A percentile compares a stretch with the other conserved stretches of the same genome.
phyloP scores from a whole-genome alignment of 805 yeast species.

The Metschnikowia corniflorae region DNA sequence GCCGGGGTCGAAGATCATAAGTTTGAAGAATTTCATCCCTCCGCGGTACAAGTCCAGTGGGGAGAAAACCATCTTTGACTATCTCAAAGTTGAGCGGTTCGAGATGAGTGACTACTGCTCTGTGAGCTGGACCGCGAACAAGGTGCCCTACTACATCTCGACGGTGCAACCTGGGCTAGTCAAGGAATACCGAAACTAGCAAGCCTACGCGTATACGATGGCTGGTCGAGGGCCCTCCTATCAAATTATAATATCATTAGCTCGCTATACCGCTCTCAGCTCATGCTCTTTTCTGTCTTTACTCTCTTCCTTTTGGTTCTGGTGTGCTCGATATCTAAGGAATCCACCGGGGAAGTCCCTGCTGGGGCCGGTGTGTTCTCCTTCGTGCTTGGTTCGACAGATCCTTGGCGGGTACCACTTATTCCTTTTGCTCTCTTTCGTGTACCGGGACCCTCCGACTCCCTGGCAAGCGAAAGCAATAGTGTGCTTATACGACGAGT shows the following conservation, averaged over 20 bases:
- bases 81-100: slow-evolving; percentile 56
- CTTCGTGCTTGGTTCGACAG: slow-evolving; percentile 33
- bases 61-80: slow-evolving; percentile 55
- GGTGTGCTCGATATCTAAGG: slow-evolving; percentile 2
- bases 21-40: slow-evolving; percentile 75
- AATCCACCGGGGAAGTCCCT: neutral
- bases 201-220: no score
- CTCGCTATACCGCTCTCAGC: no score
- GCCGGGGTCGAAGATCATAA: slow-evolving; percentile 74
- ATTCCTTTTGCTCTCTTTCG: slow-evolving; percentile 37
- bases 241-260: no score
- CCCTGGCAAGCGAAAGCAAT: slow-evolving; percentile 64
- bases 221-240: no score
- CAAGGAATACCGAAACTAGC: slow-evolving; percentile 33
- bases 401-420: slow-evolving; percentile 26
- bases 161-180: slow-evolving; percentile 50
- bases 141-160: slow-evolving; percentile 74
- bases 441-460: slow-evolving; percentile 55
- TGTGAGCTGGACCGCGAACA: slow-evolving; percentile 89
- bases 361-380: slow-evolving; percentile 14
- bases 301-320: slow-evolving; percentile 9
- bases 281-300: slow-evolving; percentile 1
- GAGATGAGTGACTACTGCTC: slow-evolving; percentile 63
- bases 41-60: slow-evolving; percentile 65
- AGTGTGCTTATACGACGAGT: slow-evolving; percentile 68